Evolutionary conservation across 345 rosid species (phyloP).

Genomic region (Sonneratia caseolaris): DNA sequence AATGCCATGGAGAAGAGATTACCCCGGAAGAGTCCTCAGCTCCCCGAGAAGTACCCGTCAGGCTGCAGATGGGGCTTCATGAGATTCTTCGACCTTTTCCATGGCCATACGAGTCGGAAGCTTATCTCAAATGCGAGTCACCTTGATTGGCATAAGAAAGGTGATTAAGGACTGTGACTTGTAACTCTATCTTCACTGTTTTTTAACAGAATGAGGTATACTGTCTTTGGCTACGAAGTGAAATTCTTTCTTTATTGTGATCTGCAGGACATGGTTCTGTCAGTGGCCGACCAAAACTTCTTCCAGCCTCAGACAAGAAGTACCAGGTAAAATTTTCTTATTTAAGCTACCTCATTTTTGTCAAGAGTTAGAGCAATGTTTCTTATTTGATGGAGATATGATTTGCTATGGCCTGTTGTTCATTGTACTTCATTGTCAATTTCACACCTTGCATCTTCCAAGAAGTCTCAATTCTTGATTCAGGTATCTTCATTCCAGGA

Average conservation of each 20-base stretch:
- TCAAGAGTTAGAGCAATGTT: background rate
- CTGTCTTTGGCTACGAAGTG: background rate
- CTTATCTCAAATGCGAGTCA: constrained; percentile 31
- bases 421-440: background rate
- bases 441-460: background rate
- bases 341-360: background rate
- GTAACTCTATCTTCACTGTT: background rate
- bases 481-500: background rate
- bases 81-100: constrained; percentile 39
- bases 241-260: background rate
- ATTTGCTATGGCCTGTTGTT: background rate
- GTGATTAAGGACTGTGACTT: background rate
- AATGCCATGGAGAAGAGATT: constrained; percentile 29
- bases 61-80: constrained; percentile 52
- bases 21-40: constrained; percentile 36
- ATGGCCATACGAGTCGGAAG: constrained; percentile 32
- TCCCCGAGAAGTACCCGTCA: constrained; percentile 50
- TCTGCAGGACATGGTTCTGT: background rate
- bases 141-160: constrained; percentile 2
- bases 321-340: background rate
- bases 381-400: background rate
- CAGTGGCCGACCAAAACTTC: background rate
- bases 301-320: constrained; percentile 2
- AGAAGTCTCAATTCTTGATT: background rate
- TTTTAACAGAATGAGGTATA: background rate